Evolutionary conservation across 176 grass and related monocot genomes (phyloP), one percentile per base, ranked within the genome.

Genomic region (Miscanthus lutarioriparius): DNA sequence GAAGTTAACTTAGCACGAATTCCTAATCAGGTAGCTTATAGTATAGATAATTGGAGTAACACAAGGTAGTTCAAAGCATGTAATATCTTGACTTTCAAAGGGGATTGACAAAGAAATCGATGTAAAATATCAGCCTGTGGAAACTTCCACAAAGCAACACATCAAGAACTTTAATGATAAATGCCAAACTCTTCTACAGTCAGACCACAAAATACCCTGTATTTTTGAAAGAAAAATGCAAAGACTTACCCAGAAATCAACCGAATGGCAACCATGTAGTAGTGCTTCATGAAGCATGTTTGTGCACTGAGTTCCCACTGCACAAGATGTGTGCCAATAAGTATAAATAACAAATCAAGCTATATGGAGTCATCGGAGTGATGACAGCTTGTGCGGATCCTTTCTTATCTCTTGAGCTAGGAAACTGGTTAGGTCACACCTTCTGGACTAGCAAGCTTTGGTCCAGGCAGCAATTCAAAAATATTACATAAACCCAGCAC

Each of bases 291-390:
- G 87, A 98, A 90, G 86, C 96, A 98, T 77, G 91, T 90, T 43
- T 92, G 88, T 67, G 86, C 73, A 92, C 96, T 95, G 78, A 95
- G 70, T 80, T 98, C 89, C 96, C 93, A 95, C 93, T 98, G 95
- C 62, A 94, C 72, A 88, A 26, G 70, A 58, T 74, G 11, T 62
- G 28, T 26, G 13, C 4, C 74, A 78, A 65, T 8, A 5, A 62
- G 70, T 89, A 73, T 2, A 49, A 22, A 23, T 43, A 82, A 64
- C n/a, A 62, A 85, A 76, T 5, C 8, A 20, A 23, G 7, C 23
- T 67, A 41, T 54, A 56, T 17, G 45, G 66, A 84, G 19, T 73
- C 67, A 66, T 43, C 17, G 20, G 74, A 84, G 35, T 73, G 74
- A 66, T 72, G 74, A 37, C 15, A 47, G 16, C 9, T 64, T 2